Percentiles rank a stretch among this genome's conserved stretches.
These are phyloP conservation scores for Lindgomyces ingoldianus DNA, from an alignment of 495 filamentous ascomycete genomes.

Conservation along the genomic window DNA sequence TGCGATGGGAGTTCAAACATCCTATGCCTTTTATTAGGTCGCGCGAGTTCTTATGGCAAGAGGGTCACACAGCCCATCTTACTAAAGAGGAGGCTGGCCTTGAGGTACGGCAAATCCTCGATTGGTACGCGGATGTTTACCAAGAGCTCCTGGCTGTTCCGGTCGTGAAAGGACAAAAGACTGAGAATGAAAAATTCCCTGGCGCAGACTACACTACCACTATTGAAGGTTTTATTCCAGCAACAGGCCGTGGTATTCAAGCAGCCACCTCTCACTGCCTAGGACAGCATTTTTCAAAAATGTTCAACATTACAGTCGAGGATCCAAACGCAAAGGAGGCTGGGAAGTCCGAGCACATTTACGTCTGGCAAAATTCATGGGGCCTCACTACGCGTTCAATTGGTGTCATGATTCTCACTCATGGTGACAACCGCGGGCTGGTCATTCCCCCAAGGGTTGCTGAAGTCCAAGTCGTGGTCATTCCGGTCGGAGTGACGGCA, in stretches of 20 bases:
- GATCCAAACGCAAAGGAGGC: conserved; percentile 73
- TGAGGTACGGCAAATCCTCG: conserved; percentile 91
- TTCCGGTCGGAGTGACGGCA: conserved; percentile 91
- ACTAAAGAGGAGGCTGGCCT: conserved; percentile 72
- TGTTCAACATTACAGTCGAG: conserved; percentile 97
- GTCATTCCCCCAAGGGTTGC: conserved; percentile 89
- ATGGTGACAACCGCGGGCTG: conserved; percentile 90
- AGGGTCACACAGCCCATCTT: conserved; percentile 94
- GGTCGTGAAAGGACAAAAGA: conserved; percentile 87
- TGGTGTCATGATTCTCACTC: conserved; percentile 97
- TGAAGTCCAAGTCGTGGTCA: conserved; percentile 79
- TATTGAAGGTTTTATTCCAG: conserved; percentile 84
- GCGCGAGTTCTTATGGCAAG: conserved; percentile 96
- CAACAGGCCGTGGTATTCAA: conserved; percentile 94
- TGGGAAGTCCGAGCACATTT: conserved; percentile 66
- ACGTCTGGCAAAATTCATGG: conserved; percentile 99
- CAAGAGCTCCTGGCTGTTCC: conserved; percentile 91
- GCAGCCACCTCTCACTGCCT: conserved; percentile 92
- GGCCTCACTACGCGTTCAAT: conserved; percentile 49
- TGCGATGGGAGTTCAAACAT: conserved; percentile 98
- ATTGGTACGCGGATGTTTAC: conserved; percentile 86
- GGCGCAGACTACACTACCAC: conserved; percentile 85
- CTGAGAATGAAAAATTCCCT: conserved; percentile 94
- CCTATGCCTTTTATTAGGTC: conserved; percentile 92
- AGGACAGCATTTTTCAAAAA: conserved; percentile 96